These are phyloP conservation scores for Spiromastix sp. DNA, from an alignment of 2,329 filamentous ascomycete species.

Conservation along the genomic window DNA sequence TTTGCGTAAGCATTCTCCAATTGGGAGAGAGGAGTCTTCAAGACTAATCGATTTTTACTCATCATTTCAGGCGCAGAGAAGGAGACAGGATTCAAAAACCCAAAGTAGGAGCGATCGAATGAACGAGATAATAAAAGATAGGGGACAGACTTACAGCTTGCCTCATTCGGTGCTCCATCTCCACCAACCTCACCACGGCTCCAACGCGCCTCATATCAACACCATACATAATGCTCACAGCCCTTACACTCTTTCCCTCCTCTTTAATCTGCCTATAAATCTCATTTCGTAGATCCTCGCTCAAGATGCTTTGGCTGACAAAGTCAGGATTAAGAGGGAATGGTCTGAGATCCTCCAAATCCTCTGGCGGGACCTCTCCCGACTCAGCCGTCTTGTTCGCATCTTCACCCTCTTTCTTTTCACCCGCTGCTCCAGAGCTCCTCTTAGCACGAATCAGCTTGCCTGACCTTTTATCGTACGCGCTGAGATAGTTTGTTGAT, in stretches of 20 bases:
- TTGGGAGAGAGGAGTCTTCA: constrained; percentile 62
- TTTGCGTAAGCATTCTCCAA: constrained; percentile 51
- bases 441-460: constrained; percentile 32
- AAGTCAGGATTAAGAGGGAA: constrained; percentile 69
- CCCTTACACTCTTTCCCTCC: constrained; percentile 59
- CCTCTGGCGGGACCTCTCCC: constrained; percentile 2
- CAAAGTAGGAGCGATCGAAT: background rate
- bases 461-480: constrained; percentile 43
- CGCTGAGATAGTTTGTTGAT: constrained; percentile 46
- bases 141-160: constrained; percentile 53
- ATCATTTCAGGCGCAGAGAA: constrained; percentile 54
- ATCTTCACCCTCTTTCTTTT: constrained; percentile 21
- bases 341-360: constrained; percentile 35
- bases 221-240: constrained; percentile 64
- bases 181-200: constrained; percentile 75
- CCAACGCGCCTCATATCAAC: constrained; percentile 77
- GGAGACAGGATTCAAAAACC: constrained; percentile 3
- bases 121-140: constrained; percentile 3
- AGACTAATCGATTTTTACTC: constrained; percentile 98
- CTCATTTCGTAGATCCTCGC: constrained; percentile 59
- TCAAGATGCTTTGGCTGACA: constrained; percentile 60
- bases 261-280: constrained; percentile 61
- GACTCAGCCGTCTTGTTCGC: background rate
- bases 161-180: constrained; percentile 71
- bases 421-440: constrained; percentile 3